These are phyloP conservation scores for Aspergillus ochraceoroseus DNA, from an alignment of 2,329 filamentous ascomycete species.

Conservation along the genomic window DNA sequence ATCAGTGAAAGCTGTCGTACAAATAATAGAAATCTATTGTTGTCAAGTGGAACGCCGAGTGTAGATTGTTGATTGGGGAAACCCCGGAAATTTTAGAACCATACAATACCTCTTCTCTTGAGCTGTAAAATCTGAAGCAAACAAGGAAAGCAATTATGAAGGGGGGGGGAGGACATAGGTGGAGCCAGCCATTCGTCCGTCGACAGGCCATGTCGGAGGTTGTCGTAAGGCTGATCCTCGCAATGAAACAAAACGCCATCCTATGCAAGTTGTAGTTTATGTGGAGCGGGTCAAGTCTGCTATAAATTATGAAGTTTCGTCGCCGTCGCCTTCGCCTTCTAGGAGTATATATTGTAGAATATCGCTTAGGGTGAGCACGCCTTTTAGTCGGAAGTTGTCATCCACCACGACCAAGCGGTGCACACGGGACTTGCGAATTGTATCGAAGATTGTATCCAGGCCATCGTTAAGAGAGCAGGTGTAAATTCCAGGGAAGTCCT, in stretches of 20 bases:
- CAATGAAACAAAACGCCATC: constrained; percentile 25
- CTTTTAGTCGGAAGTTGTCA: constrained; percentile 77
- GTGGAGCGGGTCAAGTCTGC: constrained; percentile 7
- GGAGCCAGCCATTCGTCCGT: constrained; percentile 11
- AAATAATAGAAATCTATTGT: constrained; percentile 28
- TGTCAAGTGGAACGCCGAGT: constrained; percentile 25
- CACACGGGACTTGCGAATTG: constrained; percentile 88
- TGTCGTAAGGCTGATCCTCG: constrained; percentile 6
- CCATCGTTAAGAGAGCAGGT: constrained; percentile 89
- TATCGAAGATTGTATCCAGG: constrained; percentile 93
- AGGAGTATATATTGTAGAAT: constrained; percentile 92
- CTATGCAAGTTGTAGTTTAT: constrained; percentile 33
- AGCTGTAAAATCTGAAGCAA: too few relatives aligned
- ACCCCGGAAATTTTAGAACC: constrained; percentile 20
- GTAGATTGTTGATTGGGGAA: constrained; percentile 14
- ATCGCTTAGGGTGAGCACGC: constrained; percentile 89
- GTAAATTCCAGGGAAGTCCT: constrained; percentile 94
- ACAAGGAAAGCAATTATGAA: too few relatives aligned
- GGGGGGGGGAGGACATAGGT: constrained; percentile 7
- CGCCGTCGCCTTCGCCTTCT: constrained; percentile 65
- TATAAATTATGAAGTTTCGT: constrained; percentile 40
- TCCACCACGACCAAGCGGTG: constrained; percentile 92
- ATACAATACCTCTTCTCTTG: constrained; percentile 32
- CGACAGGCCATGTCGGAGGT: constrained; percentile 2
- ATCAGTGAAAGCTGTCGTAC: constrained; percentile 7